These are phyloP conservation scores for Paecilomyces fulvus DNA, from an alignment of 2,329 filamentous ascomycete species.

Conservation along the genomic window DNA sequence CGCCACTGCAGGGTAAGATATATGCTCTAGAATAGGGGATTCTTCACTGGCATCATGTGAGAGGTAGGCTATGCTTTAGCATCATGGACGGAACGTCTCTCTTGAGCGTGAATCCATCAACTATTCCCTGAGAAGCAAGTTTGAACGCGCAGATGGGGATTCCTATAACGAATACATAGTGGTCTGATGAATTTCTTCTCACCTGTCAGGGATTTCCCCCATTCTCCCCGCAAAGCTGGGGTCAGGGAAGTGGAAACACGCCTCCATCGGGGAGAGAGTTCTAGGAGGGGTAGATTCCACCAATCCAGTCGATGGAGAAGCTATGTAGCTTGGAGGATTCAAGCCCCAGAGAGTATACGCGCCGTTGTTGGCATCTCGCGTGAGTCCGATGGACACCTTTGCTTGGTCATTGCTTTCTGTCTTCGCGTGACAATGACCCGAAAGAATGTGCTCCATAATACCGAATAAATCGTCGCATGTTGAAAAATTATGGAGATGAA, in stretches of 20 bases:
- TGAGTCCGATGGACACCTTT: background rate
- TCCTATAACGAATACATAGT: background rate
- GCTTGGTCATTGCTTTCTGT: background rate
- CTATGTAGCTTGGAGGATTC: background rate
- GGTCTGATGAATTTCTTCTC: background rate
- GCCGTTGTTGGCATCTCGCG: background rate
- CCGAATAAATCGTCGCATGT: background rate
- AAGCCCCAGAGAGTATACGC: background rate
- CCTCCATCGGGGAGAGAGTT: no score
- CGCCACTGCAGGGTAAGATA: background rate
- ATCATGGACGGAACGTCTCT: background rate
- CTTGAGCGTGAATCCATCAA: background rate
- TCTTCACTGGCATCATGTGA: background rate
- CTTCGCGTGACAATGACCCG: background rate
- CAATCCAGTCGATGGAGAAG: background rate
- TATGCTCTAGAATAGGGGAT: background rate
- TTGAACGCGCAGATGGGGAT: background rate
- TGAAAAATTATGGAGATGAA: background rate
- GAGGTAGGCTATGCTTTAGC: background rate
- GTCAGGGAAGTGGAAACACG: no score
- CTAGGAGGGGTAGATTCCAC: background rate
- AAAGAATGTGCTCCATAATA: background rate
- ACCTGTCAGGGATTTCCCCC: background rate
- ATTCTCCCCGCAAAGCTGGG: background rate
- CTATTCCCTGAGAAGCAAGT: background rate